phyloP scores from a whole-genome alignment of 805 yeast genomes.

The Dipodascus geniculatus region DNA sequence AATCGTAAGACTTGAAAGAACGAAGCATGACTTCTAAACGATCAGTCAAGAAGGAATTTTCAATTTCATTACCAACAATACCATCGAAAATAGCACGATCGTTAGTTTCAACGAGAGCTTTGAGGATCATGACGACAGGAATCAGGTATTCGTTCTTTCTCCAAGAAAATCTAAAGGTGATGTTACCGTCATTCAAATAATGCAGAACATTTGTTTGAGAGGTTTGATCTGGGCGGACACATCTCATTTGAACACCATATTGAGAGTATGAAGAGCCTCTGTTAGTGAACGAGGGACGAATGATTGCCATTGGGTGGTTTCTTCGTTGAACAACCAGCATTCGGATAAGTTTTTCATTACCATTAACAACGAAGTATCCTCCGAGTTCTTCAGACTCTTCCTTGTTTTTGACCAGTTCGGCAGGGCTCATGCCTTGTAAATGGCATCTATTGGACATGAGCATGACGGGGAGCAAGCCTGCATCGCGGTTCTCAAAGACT shows the following conservation, averaged over 20 bases:
- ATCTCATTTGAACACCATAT: slow-evolving; percentile 88
- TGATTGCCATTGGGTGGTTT: slow-evolving; percentile 95
- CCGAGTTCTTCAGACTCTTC: slow-evolving; percentile 96
- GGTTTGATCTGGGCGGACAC: slow-evolving; percentile 93
- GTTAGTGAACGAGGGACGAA: slow-evolving; percentile 86
- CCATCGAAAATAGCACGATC: slow-evolving; percentile 96
- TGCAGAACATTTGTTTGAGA: slow-evolving; percentile 97
- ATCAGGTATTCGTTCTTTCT: slow-evolving; percentile 89
- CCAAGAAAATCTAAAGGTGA: slow-evolving; percentile 95
- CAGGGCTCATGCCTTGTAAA: slow-evolving; percentile 70
- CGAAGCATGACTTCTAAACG: slow-evolving; percentile 89
- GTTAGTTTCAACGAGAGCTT: slow-evolving; percentile 80
- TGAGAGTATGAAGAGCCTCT: slow-evolving; percentile 86
- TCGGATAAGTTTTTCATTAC: slow-evolving; percentile 91
- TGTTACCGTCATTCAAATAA: slow-evolving; percentile 89
- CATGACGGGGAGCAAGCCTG: slow-evolving; percentile 89
- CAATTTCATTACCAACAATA: slow-evolving; percentile 77
- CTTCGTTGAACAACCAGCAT: slow-evolving; percentile 97
- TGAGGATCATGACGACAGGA: slow-evolving; percentile 85
- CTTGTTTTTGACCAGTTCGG: slow-evolving; percentile 59
- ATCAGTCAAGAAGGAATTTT: slow-evolving; percentile 91
- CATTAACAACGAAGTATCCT: slow-evolving; percentile 91
- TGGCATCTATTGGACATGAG: slow-evolving; percentile 85
- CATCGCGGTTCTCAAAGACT: slow-evolving; percentile 69
- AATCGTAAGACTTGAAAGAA: slow-evolving; percentile 69